A percentile compares a stretch with the other conserved stretches of the same genome.
Conservation (phyloP, 75 land plant species). For the Picea glauca region DNA sequence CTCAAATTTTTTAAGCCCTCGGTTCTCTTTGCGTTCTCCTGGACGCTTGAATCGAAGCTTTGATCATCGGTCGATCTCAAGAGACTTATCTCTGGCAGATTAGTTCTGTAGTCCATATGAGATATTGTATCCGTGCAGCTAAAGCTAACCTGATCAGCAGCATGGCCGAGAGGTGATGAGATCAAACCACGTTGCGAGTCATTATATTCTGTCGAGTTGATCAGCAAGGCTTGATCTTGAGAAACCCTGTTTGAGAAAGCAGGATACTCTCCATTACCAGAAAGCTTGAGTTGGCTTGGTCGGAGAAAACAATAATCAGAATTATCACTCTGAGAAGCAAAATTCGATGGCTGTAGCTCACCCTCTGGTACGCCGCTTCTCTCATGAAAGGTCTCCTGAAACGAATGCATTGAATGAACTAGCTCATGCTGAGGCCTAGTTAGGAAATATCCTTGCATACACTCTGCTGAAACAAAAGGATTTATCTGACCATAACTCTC, state of each 20-base stretch:
- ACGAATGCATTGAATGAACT: neutral
- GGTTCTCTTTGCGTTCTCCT: neutral
- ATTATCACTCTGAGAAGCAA: neutral
- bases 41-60: neutral
- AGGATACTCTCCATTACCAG: neutral
- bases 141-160: neutral
- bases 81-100: neutral
- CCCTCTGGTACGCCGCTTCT: neutral
- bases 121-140: neutral
- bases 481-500: constrained; percentile 2
- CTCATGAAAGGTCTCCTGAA: neutral
- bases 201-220: neutral
- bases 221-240: neutral
- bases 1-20: neutral
- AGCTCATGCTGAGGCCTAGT: neutral
- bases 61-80: neutral
- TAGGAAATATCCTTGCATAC: constrained; percentile 1
- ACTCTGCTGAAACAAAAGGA: constrained; percentile 6
- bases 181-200: neutral
- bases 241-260: neutral
- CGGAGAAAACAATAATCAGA: constrained; percentile 12
- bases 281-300: neutral
- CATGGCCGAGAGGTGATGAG: neutral
- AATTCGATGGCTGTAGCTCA: neutral
- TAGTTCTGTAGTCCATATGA: too few species aligned